Evolutionary conservation across 371 early-diverging fungal species (phyloP).

Genomic region (Mortierella sp.): DNA sequence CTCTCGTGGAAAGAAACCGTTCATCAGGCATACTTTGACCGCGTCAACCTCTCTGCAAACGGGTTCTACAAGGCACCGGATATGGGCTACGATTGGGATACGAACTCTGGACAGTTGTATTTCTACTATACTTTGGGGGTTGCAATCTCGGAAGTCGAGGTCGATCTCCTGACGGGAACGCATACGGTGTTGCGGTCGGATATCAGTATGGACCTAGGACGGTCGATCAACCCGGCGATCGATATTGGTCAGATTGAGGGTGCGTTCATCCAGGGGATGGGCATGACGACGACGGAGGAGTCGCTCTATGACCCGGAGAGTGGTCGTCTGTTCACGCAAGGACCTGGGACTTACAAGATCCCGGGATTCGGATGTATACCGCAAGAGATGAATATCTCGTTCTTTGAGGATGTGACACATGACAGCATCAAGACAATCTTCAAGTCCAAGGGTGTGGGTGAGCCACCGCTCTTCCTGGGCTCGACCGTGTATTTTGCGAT

Average conservation of each 20-base stretch:
- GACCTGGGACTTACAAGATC: conserved; percentile 1
- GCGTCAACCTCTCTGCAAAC: background rate
- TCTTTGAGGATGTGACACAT: conserved; percentile 4
- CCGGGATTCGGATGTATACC: background rate
- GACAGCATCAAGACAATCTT: background rate
- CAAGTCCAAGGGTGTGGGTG: conserved; percentile 1
- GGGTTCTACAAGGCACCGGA: background rate
- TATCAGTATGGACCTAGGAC: background rate
- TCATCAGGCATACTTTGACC: background rate
- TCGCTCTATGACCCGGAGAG: background rate
- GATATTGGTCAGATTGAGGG: conserved; percentile 5
- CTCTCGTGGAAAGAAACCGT: background rate
- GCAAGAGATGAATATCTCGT: background rate
- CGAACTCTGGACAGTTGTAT: background rate
- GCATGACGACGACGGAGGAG: background rate
- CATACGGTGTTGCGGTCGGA: conserved; percentile 1
- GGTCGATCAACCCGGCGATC: conserved; percentile 1
- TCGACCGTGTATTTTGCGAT: background rate
- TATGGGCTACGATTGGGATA: background rate
- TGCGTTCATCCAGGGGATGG: conserved; percentile 1
- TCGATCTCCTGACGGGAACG: background rate
- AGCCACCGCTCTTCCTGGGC: background rate
- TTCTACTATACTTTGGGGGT: background rate
- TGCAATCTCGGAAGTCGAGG: background rate
- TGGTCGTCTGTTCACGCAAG: background rate